These are phyloP conservation scores for Juglanconis juglandina DNA, from an alignment of 2,329 filamentous ascomycete genomes.

Conservation along the genomic window DNA sequence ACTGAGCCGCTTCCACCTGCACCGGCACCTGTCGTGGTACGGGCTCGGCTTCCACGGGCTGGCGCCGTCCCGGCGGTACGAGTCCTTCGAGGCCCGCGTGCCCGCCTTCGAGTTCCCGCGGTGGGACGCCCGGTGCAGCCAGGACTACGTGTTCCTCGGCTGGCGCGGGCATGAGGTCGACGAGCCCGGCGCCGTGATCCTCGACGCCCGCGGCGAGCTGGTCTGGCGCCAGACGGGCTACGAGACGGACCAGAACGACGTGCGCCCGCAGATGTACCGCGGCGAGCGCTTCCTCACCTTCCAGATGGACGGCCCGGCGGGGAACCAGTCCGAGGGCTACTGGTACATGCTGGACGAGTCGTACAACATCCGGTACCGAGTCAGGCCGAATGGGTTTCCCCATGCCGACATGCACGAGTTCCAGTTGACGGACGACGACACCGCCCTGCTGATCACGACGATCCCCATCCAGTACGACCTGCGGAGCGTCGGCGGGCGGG, in stretches of 20 bases:
- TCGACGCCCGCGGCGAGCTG: slow-evolving; percentile 24
- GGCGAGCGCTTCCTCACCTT: slow-evolving; percentile 33
- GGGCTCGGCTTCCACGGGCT: slow-evolving; percentile 13
- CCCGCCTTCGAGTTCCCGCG: slow-evolving; percentile 18
- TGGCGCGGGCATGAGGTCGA: slow-evolving; percentile 18
- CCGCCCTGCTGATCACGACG: slow-evolving; percentile 41
- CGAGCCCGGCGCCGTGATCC: slow-evolving; percentile 24
- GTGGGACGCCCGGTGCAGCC: slow-evolving; percentile 19
- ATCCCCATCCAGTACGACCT: slow-evolving; percentile 30
- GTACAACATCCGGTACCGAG: slow-evolving; percentile 11
- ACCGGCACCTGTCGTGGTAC: slow-evolving; percentile 17
- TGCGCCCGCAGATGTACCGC: slow-evolving; percentile 29
- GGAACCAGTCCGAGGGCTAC: slow-evolving; percentile 8
- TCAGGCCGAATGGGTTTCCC: slow-evolving; percentile 24
- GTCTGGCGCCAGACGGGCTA: slow-evolving; percentile 23
- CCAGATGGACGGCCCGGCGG: slow-evolving; percentile 24
- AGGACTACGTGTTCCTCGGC: slow-evolving; percentile 18
- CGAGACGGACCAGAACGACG: slow-evolving; percentile 17
- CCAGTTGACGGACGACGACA: slow-evolving; percentile 37
- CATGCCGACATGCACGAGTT: slow-evolving; percentile 41
- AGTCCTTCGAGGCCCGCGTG: slow-evolving; percentile 17
- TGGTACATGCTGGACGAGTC: slow-evolving; percentile 19
- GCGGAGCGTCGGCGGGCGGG: slow-evolving; percentile 29
- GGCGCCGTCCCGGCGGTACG: slow-evolving; percentile 13
- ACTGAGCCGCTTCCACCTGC: slow-evolving; percentile 11